A percentile compares a stretch with the other conserved stretches of the same genome.
Conservation (phyloP, 1,284 basidiomycete species). For the Xanthoconium separans region DNA sequence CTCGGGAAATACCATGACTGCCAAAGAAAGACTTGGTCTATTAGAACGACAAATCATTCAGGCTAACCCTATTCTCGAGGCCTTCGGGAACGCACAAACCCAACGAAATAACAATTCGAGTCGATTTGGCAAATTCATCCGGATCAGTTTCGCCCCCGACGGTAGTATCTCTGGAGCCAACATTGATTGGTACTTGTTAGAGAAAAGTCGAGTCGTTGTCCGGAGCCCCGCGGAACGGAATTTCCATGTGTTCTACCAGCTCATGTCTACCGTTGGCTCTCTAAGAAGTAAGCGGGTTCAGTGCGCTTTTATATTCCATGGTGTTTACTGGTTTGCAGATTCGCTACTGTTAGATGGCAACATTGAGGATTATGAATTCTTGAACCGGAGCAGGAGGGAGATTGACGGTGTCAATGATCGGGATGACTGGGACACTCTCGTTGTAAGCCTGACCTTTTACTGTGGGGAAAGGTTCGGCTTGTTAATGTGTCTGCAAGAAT, state of each 20-base stretch:
- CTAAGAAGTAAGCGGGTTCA: conserved; percentile 58
- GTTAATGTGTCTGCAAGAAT: conserved; percentile 42
- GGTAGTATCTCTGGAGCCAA: conserved; percentile 98
- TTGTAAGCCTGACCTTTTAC: conserved; percentile 42
- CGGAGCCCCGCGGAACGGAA: conserved; percentile 86
- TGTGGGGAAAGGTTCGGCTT: not conserved
- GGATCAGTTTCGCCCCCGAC: conserved; percentile 92
- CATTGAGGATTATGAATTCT: conserved; percentile 86
- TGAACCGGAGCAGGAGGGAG: conserved; percentile 86
- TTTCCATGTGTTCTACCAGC: conserved; percentile 98
- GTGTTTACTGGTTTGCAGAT: conserved; percentile 44
- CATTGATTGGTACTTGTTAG: conserved; percentile 98
- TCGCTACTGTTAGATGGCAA: conserved; percentile 74
- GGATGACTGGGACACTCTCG: conserved; percentile 84
- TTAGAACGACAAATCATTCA: conserved; percentile 97
- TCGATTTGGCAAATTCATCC: conserved; percentile 97
- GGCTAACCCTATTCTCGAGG: conserved; percentile 97
- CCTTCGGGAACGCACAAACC: conserved; percentile 99
- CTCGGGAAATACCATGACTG: conserved; percentile 47
- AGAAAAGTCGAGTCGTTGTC: conserved; percentile 95
- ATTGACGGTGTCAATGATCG: conserved; percentile 95
- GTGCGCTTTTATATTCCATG: not conserved
- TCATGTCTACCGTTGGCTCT: conserved; percentile 64
- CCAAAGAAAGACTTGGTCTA: conserved; percentile 77
- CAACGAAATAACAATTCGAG: conserved; percentile 99